Percentiles rank a stretch among this genome's conserved stretches.
Conservation (phyloP, 345 rosid genomes). For the Garcia nutans region DNA sequence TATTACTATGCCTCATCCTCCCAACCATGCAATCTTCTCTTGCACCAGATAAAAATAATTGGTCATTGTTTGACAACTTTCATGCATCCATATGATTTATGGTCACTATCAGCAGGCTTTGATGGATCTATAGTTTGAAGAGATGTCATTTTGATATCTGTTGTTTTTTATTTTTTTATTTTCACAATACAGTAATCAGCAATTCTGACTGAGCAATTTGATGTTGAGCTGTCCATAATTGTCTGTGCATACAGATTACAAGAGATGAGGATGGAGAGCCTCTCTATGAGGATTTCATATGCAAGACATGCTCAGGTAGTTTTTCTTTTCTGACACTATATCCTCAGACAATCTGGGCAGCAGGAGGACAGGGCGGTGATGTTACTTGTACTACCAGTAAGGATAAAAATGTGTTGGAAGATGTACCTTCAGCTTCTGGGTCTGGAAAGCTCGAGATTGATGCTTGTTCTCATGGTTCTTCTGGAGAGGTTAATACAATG, state of each 20-base stretch:
- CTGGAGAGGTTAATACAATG: conserved; percentile 13
- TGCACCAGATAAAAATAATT: not conserved
- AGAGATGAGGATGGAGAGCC: conserved; percentile 90
- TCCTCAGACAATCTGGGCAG: conserved; percentile 62
- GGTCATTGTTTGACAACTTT: not conserved
- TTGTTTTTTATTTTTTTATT: no score
- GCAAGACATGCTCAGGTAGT: conserved; percentile 62
- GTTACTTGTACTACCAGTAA: conserved; percentile 33
- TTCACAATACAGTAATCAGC: no score
- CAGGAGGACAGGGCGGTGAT: conserved; percentile 29
- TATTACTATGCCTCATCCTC: not conserved
- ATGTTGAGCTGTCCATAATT: not conserved
- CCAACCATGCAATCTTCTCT: not conserved
- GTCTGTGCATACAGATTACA: conserved; percentile 52
- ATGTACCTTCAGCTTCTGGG: conserved; percentile 33
- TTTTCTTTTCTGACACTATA: conserved; percentile 68
- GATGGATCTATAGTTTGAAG: no score
- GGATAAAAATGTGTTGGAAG: conserved; percentile 52
- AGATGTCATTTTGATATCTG: no score
- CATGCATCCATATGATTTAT: not conserved
- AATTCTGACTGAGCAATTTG: not conserved
- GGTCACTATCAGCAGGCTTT: no score
- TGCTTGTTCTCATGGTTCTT: conserved; percentile 20
- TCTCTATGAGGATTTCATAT: conserved; percentile 79
- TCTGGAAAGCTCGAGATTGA: conserved; percentile 42